phyloP scores from a whole-genome alignment of 1,284 basidiomycete genomes.

The Marasmius oreades region DNA sequence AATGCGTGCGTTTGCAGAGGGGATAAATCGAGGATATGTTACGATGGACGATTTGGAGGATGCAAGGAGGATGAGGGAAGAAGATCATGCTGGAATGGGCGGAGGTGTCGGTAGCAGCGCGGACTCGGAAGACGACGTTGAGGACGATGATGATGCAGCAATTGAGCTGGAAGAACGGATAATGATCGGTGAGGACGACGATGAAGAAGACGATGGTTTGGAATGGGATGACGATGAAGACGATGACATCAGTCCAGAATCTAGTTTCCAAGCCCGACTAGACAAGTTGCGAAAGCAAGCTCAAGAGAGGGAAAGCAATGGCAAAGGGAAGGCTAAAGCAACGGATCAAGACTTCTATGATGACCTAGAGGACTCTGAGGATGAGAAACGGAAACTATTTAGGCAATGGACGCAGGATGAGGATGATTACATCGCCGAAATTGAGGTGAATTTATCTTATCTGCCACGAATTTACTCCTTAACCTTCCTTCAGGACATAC shows the following conservation, averaged over 20 bases:
- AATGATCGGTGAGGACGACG: constrained; percentile 40
- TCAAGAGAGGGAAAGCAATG: constrained; percentile 3
- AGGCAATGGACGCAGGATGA: constrained; percentile 58
- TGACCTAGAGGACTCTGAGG: constrained; percentile 34
- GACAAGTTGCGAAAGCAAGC: constrained; percentile 36
- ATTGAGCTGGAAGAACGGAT: constrained; percentile 35
- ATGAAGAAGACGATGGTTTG: constrained; percentile 30
- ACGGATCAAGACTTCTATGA: constrained; percentile 43
- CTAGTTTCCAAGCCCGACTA: constrained; percentile 53
- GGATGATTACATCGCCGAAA: constrained; percentile 58
- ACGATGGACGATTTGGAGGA: constrained; percentile 70
- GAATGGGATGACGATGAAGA: constrained; percentile 18
- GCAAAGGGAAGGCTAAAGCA: constrained; percentile 4
- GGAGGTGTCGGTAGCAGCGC: constrained; percentile 26
- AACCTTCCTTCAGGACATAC: constrained; percentile 34
- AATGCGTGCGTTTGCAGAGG: constrained; percentile 53
- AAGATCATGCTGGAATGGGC: constrained; percentile 36
- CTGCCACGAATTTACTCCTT: neutral
- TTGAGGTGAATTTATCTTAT: constrained; percentile 46
- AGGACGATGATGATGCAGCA: constrained; percentile 29
- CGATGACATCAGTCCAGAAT: constrained; percentile 40
- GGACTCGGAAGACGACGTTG: constrained; percentile 24
- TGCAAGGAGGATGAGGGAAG: constrained; percentile 47
- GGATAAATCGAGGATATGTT: constrained; percentile 49
- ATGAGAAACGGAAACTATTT: constrained; percentile 20